A percentile compares a stretch with the other conserved stretches of the same genome.
Evolutionary conservation across 192 early-diverging fungal species (phyloP).

Genomic region (Phycomyces nitens): DNA sequence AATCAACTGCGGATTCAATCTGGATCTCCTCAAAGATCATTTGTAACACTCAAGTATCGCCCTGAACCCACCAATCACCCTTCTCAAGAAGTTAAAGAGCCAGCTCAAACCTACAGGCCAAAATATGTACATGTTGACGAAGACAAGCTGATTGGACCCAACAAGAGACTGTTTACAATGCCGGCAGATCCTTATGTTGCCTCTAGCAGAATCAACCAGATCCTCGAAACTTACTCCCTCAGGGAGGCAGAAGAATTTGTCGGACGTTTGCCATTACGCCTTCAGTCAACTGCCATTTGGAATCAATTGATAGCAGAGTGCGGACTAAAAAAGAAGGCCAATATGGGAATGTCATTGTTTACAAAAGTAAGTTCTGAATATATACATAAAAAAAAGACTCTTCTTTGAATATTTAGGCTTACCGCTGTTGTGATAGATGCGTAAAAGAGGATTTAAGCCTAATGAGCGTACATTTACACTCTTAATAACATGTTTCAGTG

Average conservation of each 20-base stretch:
- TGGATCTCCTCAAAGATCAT: no score
- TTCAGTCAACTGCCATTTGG: constrained; percentile 13
- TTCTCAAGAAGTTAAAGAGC: no score
- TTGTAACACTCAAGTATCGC: no score
- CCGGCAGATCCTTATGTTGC: constrained; percentile 10
- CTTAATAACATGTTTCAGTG: constrained; percentile 1
- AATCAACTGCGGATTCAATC: no score
- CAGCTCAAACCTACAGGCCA: no score
- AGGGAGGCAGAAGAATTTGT: constrained; percentile 6
- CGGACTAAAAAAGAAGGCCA: neutral
- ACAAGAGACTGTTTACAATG: neutral
- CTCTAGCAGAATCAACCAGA: neutral
- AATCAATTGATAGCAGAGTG: constrained; percentile 7
- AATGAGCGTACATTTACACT: constrained; percentile 9
- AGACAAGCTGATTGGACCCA: neutral
- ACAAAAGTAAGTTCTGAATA: neutral
- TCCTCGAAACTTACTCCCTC: neutral
- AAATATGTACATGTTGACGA: no score
- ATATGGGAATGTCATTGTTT: neutral
- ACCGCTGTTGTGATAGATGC: neutral
- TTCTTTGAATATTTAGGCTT: neutral
- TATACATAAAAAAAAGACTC: no score
- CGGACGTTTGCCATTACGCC: neutral
- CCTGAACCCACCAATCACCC: no score
- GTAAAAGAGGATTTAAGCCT: constrained; percentile 5